Evolutionary conservation across 2,329 filamentous ascomycete genomes (phyloP).

Genomic region (Harringtonia lauricola): DNA sequence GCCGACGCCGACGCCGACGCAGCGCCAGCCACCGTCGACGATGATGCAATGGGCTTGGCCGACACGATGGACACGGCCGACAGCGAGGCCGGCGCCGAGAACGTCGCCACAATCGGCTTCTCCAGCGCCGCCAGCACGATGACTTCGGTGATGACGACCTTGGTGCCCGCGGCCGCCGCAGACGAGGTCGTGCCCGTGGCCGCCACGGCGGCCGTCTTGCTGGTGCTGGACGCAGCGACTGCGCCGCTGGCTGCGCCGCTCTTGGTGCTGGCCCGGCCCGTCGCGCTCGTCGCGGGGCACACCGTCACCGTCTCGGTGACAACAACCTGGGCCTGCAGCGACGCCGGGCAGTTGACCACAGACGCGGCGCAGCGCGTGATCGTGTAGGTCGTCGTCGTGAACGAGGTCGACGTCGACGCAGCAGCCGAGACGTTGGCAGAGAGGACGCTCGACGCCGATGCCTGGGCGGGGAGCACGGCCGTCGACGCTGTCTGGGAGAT

Average conservation of each 20-base stretch:
- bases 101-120: slow-evolving; percentile 24
- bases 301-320: slow-evolving; percentile 15
- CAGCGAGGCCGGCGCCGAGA: slow-evolving; percentile 47
- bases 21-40: neutral
- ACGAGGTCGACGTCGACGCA: slow-evolving; percentile 14
- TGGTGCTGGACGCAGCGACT: too few species aligned
- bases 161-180: slow-evolving; percentile 1
- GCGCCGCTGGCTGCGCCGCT: neutral
- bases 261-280: neutral
- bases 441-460: too few species aligned
- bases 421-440: neutral
- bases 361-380: slow-evolving; percentile 18
- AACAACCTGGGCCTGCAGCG: slow-evolving; percentile 15
- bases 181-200: neutral
- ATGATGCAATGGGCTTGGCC: too few species aligned
- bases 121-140: slow-evolving; percentile 13
- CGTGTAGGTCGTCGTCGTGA: slow-evolving; percentile 17
- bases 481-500: too few species aligned
- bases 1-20: neutral
- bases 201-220: neutral
- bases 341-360: slow-evolving; percentile 19
- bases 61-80: neutral
- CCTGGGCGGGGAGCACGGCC: too few species aligned
- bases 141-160: slow-evolving; percentile 12
- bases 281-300: slow-evolving; percentile 10